Base-by-base conservation (phyloP, 176 grass and related monocot genomes). In the Leersia perrieri region DNA sequence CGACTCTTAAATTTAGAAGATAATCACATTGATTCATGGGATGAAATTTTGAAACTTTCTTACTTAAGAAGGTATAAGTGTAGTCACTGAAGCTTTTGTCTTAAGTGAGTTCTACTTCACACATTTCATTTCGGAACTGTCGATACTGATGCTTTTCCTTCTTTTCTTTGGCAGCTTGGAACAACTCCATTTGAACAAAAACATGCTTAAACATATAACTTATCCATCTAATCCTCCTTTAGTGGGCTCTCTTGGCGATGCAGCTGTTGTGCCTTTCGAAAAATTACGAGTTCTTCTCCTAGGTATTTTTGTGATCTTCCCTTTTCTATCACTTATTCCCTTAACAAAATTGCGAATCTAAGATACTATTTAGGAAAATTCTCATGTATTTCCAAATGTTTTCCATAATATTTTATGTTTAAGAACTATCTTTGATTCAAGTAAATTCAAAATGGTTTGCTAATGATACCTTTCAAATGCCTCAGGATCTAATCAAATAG, bases 141-240 rank as follows among this genome's bases (percentile, higher is more conserved):
- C 45, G 41, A 57, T 80, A 84, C 58, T 82, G 11, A 82, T 71
- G 2, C 51, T 69, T 33, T 75, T 22, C 73, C 27, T 38, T 38
- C 38, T 86, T 14, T 73, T 66, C 42, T 33, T 60, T 13, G 7
- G 53, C 82, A 98, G 95, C 76, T 89, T 98, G 91, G 86, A 95
- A 78, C 86, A 98, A 41, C 90, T 98, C 33, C 72, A 98, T 93
- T 79, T 98, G 86, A 98, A 95, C 82, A 93, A 92, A 76, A 98
- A 98, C 75, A 93, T 82, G 78, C 28, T 98, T 74, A 98, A 89
- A 58, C 84, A 85, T 73, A 80, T 95, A 86, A 86, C 55, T 58
- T 95, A 98, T 64, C 90, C 95, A n/a, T 84, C 84, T 33, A 83
- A 89, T 81, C 86, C 74, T 78, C 49, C 51, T 57, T 27, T 64